Conservation (phyloP, 805 yeast genomes). For the Nakazawaea ambrosiae region DNA sequence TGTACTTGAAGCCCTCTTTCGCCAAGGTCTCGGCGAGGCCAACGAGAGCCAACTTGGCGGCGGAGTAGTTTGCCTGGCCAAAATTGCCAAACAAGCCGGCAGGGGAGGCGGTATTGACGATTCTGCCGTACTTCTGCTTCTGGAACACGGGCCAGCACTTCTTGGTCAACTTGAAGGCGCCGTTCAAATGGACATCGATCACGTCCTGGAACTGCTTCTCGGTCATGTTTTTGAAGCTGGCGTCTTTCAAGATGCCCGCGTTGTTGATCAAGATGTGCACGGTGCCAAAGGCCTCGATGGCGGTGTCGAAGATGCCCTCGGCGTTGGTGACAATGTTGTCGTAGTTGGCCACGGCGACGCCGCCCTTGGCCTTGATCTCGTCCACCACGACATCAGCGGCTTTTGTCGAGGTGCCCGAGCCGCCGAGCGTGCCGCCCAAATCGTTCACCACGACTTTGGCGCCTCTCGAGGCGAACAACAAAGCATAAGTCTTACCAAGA, state of each 20-base stretch:
- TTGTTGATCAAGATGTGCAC: constrained; percentile 87
- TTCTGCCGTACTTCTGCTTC: constrained; percentile 80
- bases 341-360: constrained; percentile 88
- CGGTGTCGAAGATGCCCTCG: constrained; percentile 77
- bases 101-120: constrained; percentile 92
- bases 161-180: constrained; percentile 75
- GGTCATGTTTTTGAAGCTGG: constrained; percentile 80
- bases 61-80: constrained; percentile 94
- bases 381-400: constrained; percentile 89
- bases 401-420: constrained; percentile 58
- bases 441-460: constrained; percentile 96
- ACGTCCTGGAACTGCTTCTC: constrained; percentile 75
- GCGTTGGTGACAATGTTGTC: constrained; percentile 83
- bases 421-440: constrained; percentile 76
- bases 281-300: constrained; percentile 79
- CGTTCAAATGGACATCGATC: constrained; percentile 81
- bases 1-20: constrained; percentile 83
- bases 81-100: constrained; percentile 96
- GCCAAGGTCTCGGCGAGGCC: constrained; percentile 94
- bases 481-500: constrained; percentile 80
- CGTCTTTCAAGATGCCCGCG: constrained; percentile 91
- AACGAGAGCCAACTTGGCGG: constrained; percentile 84
- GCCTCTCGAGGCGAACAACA: constrained; percentile 82
- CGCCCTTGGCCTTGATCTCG: constrained; percentile 71
- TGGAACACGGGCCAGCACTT: constrained; percentile 92